Conservation (phyloP, 2,329 filamentous ascomycete species). For the Colletotrichum musae region DNA sequence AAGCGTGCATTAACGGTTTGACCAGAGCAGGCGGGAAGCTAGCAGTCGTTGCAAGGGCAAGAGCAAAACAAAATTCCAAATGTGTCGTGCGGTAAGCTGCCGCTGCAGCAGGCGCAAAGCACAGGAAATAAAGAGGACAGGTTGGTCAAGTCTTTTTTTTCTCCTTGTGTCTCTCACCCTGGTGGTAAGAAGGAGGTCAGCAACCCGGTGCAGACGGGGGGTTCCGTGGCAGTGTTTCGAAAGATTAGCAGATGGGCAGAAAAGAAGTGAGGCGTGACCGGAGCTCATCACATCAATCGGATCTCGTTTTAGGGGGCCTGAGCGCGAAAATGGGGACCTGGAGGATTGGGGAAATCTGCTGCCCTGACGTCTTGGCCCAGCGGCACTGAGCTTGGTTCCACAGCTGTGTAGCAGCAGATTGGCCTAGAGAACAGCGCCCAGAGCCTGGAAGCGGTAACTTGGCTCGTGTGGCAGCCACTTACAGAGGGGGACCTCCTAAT, state of each 20-base stretch:
- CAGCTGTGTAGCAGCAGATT: conserved; percentile 11
- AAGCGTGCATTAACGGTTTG: conserved; percentile 30
- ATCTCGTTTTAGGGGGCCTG: conserved; percentile 32
- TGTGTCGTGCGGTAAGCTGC: conserved; percentile 11
- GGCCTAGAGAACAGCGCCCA: neutral
- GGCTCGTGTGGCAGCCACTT: conserved; percentile 14
- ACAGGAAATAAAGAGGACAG: conserved; percentile 26
- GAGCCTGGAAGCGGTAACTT: conserved; percentile 12
- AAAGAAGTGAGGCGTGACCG: conserved; percentile 18
- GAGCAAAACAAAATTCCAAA: neutral
- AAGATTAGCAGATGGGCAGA: conserved; percentile 1
- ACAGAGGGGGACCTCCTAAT: conserved; percentile 29
- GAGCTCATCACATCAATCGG: conserved; percentile 4
- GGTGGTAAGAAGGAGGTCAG: conserved; percentile 15
- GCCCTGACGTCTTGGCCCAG: conserved; percentile 24
- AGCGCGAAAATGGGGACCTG: conserved; percentile 19
- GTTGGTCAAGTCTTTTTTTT: conserved; percentile 10
- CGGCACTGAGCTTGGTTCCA: neutral
- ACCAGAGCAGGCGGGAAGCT: neutral
- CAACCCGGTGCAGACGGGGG: conserved; percentile 15
- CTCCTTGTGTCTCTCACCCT: neutral
- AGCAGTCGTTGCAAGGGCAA: neutral
- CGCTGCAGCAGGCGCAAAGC: conserved; percentile 32
- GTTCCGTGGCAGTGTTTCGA: conserved; percentile 31
- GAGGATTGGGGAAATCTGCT: conserved; percentile 23